Evolutionary conservation across 129 eudicot species (phyloP), one percentile per base, ranked within the genome.

Genomic region (Flaveria ramosissima): DNA sequence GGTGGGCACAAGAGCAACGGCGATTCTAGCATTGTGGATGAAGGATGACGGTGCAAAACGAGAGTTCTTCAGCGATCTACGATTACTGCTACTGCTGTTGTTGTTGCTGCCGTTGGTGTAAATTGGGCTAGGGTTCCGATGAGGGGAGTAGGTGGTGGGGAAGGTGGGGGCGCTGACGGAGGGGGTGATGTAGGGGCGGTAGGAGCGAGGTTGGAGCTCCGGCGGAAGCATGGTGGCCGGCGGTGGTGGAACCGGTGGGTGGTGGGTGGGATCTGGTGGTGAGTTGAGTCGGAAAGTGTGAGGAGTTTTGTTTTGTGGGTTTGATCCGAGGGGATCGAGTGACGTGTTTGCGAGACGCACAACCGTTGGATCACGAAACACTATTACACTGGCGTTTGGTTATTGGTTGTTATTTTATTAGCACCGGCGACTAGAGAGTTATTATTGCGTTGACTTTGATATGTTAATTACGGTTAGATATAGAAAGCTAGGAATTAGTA

Each of bases 181-280:
- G 12, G 97, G 68, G 10, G 96, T 63, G 78, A 89, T 88, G 84
- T 89, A 82, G 0, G 96, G 97, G 11, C 96, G 96, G 74, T 80
- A 90, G 19, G 93, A 72, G 2, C 92, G 92, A 21, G 96, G 73
- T 69, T 92, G 91, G 68, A 89, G 96, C 78, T 92, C 97, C 90
- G 97, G 96, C 72, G 96, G 92, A 39, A 92, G 71, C 97, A 92
- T 92, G 47, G 71, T 77, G 68, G 79, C 83, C 89, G 85, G 83
- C 21, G 59, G 71, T 21, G 68, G 43, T 57, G 71, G 84, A 80
- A 81, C 74, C 80, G 68, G 43, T 57, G 71, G 84, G 84, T 74
- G 74, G 75, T 67, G 70, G 19, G 36, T 30, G 36, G 3, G 13
- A 3, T 45, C 12, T 4, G 56, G 21, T 45, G 24, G 21, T 6